Evolutionary conservation across 176 grass and related monocot genomes (phyloP), one percentile per base, ranked within the genome.

Genomic region (Pontederia crassipes): DNA sequence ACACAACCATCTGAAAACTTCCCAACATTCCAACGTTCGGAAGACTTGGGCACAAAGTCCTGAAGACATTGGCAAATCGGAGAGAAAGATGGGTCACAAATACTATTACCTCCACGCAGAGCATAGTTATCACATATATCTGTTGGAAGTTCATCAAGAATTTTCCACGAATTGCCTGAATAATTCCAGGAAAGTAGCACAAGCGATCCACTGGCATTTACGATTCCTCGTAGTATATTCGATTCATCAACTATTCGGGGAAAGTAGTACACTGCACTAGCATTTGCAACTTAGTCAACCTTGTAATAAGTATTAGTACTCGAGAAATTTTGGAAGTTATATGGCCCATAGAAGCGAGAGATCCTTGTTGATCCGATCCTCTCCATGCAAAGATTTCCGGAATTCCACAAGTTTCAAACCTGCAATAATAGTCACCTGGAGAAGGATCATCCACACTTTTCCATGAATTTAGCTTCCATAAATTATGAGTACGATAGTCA

Each of bases 381-480:
- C 10, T 13, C n/a, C 28, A 15, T n/a, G 47, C 12, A 15, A 46
- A 62, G n/a, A 62, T 17, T 45, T 62, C 60, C 11, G 60, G 15
- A 46, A 62, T 45, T 16, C 14, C 15, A 9, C 60, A 8, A 10
- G 8, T 47, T 17, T 17, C 40, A 32, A 62, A 46, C 60, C 46
- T 45, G 60, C 18, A 46, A 10, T 10, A 17, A 45, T 47, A 62
- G 5, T 47, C 60, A 9, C 60, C 40, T 9, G 40, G 60, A 4
- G 60, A 62, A 62, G 60, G 60, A n/a, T 62, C 60, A 8, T 14
- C 47, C 2, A n/a, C 14, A 28, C n/a, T 62, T 45, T 47, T 62
- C 60, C 60, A 48, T 28, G 60, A 62, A 35, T 35, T 35, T 4
- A 35, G 4, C 4, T 35, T 2, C 29, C 29, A 35, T 35, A 35